Percentiles rank a stretch among this genome's conserved stretches.
These are phyloP conservation scores for Saccharomycodes ludwigii DNA, from an alignment of 805 yeast species.

Conservation along the genomic window DNA sequence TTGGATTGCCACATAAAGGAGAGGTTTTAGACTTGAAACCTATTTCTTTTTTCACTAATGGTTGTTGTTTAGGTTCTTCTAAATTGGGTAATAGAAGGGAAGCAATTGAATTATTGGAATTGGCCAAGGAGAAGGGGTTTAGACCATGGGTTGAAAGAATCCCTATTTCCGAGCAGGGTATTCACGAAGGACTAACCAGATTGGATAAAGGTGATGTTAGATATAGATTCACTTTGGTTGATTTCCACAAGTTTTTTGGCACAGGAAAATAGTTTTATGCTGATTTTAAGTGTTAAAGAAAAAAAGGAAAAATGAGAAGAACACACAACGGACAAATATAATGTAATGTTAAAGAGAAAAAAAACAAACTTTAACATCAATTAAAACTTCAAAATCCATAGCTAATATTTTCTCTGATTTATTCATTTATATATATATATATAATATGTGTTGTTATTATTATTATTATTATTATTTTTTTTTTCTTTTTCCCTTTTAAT, in stretches of 20 bases:
- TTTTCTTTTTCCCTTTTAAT: too few relatives aligned
- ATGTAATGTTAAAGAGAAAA: too few relatives aligned
- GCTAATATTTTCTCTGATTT: too few relatives aligned
- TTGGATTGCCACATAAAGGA: constrained; percentile 50
- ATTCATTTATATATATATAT: too few relatives aligned
- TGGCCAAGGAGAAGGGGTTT: constrained; percentile 48
- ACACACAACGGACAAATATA: too few relatives aligned
- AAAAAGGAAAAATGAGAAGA: too few relatives aligned
- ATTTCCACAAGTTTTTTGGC: constrained; percentile 30
- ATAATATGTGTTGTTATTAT: too few relatives aligned
- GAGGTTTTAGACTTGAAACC: constrained; percentile 32
- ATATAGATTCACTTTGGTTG: constrained; percentile 52
- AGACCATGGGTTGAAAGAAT: constrained; percentile 53
- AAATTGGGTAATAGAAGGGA: constrained; percentile 51
- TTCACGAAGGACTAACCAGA: constrained; percentile 42
- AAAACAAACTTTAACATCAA: too few relatives aligned
- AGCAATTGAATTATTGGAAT: constrained; percentile 50
- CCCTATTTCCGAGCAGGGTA: constrained; percentile 39
- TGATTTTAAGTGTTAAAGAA: too few relatives aligned
- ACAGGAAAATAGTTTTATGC: constrained; percentile 21
- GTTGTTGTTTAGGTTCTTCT: constrained; percentile 45
- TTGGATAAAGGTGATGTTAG: constrained; percentile 44
- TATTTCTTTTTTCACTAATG: constrained; percentile 36
- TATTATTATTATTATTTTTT: too few relatives aligned
- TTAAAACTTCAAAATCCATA: too few relatives aligned